Base-by-base conservation (phyloP, 2,329 filamentous ascomycete genomes). In the Clarireedia monteithiana region DNA sequence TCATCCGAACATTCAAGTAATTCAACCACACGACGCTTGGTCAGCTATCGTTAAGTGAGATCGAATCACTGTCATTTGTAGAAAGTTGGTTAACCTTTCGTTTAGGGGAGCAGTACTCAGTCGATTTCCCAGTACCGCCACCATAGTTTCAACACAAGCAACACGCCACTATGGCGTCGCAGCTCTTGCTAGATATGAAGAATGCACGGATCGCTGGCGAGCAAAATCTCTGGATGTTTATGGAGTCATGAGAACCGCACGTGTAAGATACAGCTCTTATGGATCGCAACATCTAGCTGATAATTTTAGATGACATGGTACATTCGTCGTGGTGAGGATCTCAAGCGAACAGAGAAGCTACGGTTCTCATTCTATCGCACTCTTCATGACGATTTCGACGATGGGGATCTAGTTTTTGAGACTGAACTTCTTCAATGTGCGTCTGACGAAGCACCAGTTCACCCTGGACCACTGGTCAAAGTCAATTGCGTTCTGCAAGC, bases 1-100 rank as follows among this genome's bases (percentile, higher is more conserved):
- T 0, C 66, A 77, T 6, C 61, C 67, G 7, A 51, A 60, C 6
- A 62, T 64, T 9, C 56, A 62, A 40, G 26, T 64, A 5, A 59
- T 63, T 4, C 61, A 63, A 38, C 62, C 62, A 10, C 26, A 55
- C 7, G 58, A 53, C 27, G 60, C 62, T 10, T 65, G 62, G 63
- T 48, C 56, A 3, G 61, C 63, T 0, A 65, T 64, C n/a, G 61
- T 61, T 34, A 62, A 58, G 63, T 64, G 49, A 55, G 59, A 30
- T 24, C 7, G 2, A 1, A 6, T n/a, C 15, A 30, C 1, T 1
- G 23, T 42, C 23, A 10, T 5, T 27, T 3, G 12, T 24, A 53
- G 17, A 20, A 53, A 20, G 1, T 2, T 30, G 23, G n/a, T 30
- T 53, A 20, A 53, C 9, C 1, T 2, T 6, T 2, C 4, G 2